Conservation (phyloP, 1,139 yeast species). For the Geotrichum candidum region DNA sequence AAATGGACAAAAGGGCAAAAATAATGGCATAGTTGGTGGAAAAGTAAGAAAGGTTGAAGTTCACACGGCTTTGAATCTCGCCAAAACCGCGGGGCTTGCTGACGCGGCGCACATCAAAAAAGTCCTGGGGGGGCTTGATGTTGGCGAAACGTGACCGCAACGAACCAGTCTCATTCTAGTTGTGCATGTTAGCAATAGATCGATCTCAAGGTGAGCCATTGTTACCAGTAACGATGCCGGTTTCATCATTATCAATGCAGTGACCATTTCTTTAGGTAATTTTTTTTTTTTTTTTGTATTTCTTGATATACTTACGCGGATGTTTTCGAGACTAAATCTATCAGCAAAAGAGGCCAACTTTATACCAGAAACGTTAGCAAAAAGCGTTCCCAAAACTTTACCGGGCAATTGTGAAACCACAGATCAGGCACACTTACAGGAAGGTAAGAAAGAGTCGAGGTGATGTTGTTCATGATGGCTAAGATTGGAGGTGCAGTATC, state of each 20-base stretch:
- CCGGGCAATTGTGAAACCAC: background rate
- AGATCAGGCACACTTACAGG: conserved; percentile 10
- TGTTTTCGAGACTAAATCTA: conserved; percentile 14
- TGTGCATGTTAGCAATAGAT: background rate
- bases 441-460: conserved; percentile 13
- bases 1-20: conserved; percentile 60
- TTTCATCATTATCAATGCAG: background rate
- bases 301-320: conserved; percentile 12
- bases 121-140: conserved; percentile 85
- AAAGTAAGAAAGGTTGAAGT: conserved; percentile 80
- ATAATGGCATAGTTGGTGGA: conserved; percentile 80
- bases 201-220: too few relatives aligned
- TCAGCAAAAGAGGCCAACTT: conserved; percentile 11
- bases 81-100: conserved; percentile 87
- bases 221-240: background rate
- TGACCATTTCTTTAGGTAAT: background rate
- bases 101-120: conserved; percentile 81
- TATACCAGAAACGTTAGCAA: background rate
- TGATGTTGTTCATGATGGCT: conserved; percentile 9
- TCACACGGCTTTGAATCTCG: conserved; percentile 82
- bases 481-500: background rate
- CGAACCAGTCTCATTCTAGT: conserved; percentile 37
- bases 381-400: background rate
- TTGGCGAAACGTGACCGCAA: conserved; percentile 63
- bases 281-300: background rate